Evolutionary conservation across 2,329 filamentous ascomycete species (phyloP).

Genomic region (Colletotrichum abscissum): DNA sequence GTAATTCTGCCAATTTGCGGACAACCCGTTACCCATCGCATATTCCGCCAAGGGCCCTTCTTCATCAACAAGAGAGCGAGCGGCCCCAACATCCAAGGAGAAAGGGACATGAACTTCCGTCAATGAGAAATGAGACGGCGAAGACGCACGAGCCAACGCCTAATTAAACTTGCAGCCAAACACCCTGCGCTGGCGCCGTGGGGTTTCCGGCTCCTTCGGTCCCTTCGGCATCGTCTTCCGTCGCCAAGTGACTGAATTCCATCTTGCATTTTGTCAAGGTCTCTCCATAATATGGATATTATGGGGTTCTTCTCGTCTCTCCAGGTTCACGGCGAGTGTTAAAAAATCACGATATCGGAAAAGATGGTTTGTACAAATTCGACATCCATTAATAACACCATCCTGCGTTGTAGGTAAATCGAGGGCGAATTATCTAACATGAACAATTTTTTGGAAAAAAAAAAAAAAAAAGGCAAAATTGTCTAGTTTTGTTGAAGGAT

Average conservation of each 20-base stretch:
- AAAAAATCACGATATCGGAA: neutral
- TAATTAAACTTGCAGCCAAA: slow-evolving; percentile 30
- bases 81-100: neutral
- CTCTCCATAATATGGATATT: neutral
- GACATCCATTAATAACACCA: slow-evolving; percentile 27
- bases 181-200: slow-evolving; percentile 1
- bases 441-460: slow-evolving; percentile 2
- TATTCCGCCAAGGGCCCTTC: neutral
- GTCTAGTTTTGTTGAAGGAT: slow-evolving; percentile 3
- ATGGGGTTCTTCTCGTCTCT: too few species aligned
- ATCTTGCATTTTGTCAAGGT: neutral
- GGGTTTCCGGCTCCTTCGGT: slow-evolving; percentile 5
- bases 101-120: neutral
- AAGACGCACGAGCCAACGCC: slow-evolving; percentile 24
- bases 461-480: neutral
- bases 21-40: neutral
- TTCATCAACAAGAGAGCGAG: neutral
- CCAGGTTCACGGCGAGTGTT: too few species aligned
- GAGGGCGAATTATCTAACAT: slow-evolving; percentile 7
- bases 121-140: slow-evolving; percentile 19
- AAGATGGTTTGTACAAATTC: neutral
- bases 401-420: slow-evolving; percentile 4
- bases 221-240: slow-evolving; percentile 24
- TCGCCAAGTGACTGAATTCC: slow-evolving; percentile 1
- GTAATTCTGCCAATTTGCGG: neutral